These are phyloP conservation scores for Kingdonia uniflora DNA, from an alignment of 164 flowering plant species.

Conservation along the genomic window DNA sequence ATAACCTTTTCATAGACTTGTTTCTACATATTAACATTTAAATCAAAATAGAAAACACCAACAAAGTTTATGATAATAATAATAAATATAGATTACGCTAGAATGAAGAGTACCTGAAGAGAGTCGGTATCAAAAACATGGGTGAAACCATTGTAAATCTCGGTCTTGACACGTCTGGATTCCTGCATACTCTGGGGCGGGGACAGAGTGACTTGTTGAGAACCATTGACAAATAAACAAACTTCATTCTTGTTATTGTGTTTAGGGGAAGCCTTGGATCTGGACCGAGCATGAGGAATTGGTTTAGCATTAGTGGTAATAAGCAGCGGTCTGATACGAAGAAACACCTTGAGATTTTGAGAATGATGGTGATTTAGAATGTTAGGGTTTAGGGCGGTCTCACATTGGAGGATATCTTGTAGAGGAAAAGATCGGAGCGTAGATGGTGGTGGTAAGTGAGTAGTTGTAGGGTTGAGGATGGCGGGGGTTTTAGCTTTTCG, in stretches of 20 bases:
- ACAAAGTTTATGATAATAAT: too few species aligned
- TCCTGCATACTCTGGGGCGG: constrained; percentile 42
- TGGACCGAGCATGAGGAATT: not conserved
- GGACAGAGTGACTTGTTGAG: constrained; percentile 41
- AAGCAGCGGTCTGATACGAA: constrained; percentile 48
- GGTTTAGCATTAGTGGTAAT: constrained; percentile 2
- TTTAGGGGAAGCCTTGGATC: constrained; percentile 13
- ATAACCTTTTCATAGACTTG: constrained; percentile 60
- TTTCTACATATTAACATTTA: constrained; percentile 19
- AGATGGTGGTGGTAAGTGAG: constrained; percentile 1
- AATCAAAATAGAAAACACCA: too few species aligned
- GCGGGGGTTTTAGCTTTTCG: constrained; percentile 53
- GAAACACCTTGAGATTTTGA: constrained; percentile 44
- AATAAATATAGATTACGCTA: too few species aligned
- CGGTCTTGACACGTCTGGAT: constrained; percentile 48
- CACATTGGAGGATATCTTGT: constrained; percentile 30
- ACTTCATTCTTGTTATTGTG: constrained; percentile 6
- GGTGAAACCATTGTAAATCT: constrained; percentile 65
- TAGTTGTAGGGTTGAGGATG: constrained; percentile 12
- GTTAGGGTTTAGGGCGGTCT: constrained; percentile 17
- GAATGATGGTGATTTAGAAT: constrained; percentile 2
- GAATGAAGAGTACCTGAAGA: constrained; percentile 54
- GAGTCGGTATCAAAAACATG: constrained; percentile 58
- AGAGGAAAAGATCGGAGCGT: constrained; percentile 28
- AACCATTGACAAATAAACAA: constrained; percentile 40